phyloP scores from a whole-genome alignment of 371 early-diverging fungal species.

The Syncephalastrum sp. region DNA sequence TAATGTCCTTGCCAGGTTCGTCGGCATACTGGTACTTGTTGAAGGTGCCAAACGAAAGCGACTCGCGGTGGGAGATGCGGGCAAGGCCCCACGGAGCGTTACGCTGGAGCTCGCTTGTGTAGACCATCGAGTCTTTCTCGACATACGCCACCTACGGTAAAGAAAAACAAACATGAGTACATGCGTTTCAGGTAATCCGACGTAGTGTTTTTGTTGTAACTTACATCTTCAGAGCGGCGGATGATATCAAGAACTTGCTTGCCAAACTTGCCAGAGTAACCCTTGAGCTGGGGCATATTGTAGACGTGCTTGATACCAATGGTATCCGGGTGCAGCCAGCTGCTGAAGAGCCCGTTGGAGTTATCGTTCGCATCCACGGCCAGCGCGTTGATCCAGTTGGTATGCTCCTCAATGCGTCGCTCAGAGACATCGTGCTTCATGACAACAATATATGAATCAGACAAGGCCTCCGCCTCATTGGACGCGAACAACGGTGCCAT shows the following conservation, averaged over 20 bases:
- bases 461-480: slow-evolving; percentile 63
- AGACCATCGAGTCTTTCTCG: slow-evolving; percentile 82
- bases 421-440: slow-evolving; percentile 61
- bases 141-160: slow-evolving; percentile 71
- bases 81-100: slow-evolving; percentile 89
- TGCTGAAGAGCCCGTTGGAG: slow-evolving; percentile 10
- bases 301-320: slow-evolving; percentile 75
- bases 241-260: slow-evolving; percentile 66
- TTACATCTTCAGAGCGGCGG: slow-evolving; percentile 54
- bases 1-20: slow-evolving; percentile 74
- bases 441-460: slow-evolving; percentile 84
- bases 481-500: slow-evolving; percentile 69
- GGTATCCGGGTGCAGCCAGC: slow-evolving; percentile 22
- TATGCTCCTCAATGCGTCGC: slow-evolving; percentile 25
- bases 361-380: slow-evolving; percentile 17
- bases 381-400: slow-evolving; percentile 35
- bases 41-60: slow-evolving; percentile 56
- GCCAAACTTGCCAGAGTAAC: slow-evolving; percentile 83
- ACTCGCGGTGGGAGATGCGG: slow-evolving; percentile 76
- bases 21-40: slow-evolving; percentile 74
- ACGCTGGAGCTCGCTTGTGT: slow-evolving; percentile 57
- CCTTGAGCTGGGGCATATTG: slow-evolving; percentile 68
- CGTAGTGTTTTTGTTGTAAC: neutral
- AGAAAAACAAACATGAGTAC: slow-evolving; percentile 5
- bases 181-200: neutral